Evolutionary conservation across 192 early-diverging fungal species (phyloP).

Genomic region (Coemansia sp.): DNA sequence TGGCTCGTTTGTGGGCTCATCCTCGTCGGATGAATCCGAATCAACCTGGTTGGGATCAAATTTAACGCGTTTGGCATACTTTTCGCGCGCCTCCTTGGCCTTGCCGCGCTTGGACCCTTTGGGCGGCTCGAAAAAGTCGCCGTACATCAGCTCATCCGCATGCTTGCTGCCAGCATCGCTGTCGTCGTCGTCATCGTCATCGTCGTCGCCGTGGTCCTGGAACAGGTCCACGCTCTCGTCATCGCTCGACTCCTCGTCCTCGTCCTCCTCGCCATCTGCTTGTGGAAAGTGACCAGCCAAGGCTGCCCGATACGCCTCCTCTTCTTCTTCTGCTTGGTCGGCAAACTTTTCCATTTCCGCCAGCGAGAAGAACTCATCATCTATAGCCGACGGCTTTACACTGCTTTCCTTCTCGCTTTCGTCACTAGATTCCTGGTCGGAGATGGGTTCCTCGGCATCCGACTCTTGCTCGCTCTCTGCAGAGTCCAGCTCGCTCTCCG

Average conservation of each 20-base stretch:
- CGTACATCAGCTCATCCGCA: constrained; percentile 71
- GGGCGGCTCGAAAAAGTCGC: constrained; percentile 81
- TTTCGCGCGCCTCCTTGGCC: constrained; percentile 38
- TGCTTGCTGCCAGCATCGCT: constrained; percentile 62
- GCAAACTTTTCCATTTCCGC: constrained; percentile 86
- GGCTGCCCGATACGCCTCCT: constrained; percentile 54
- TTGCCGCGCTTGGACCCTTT: constrained; percentile 50
- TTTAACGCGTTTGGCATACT: constrained; percentile 46
- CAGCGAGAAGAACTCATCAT: constrained; percentile 94
- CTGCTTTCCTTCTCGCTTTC: constrained; percentile 17
- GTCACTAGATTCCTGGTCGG: constrained; percentile 37
- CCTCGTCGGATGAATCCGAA: constrained; percentile 42
- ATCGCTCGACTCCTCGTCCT: constrained; percentile 53
- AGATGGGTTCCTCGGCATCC: background rate
- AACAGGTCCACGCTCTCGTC: constrained; percentile 60
- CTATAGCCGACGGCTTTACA: constrained; percentile 62
- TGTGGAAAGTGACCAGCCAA: constrained; percentile 51
- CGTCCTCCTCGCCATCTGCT: constrained; percentile 59
- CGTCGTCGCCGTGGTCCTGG: constrained; percentile 54
- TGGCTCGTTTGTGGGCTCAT: constrained; percentile 21
- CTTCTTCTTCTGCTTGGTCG: constrained; percentile 62
- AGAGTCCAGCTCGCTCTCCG: constrained; percentile 5
- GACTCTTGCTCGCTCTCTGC: constrained; percentile 15
- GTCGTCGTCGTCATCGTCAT: constrained; percentile 63
- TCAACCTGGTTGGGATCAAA: constrained; percentile 38